Base-by-base conservation (phyloP, 306 rosid species). In the Cucurbita maxima region DNA sequence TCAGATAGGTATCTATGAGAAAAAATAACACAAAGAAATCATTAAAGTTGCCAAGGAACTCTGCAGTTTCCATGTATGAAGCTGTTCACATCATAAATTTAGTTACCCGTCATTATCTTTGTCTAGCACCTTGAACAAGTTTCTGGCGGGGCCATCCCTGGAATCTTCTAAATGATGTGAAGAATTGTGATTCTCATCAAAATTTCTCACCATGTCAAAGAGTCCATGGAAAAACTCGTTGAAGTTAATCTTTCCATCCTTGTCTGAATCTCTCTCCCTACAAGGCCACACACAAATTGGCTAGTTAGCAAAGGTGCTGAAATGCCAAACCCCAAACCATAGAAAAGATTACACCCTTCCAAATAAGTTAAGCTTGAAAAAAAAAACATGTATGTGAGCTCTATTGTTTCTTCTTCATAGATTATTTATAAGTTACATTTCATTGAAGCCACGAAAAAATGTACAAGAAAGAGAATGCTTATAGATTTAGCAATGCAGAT, bases 171-270 rank as follows among this genome's bases (percentile, higher is more conserved):
- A 79, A 68, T 81, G 77, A 72, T 87, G 88, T 13, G 96, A 71
- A 77, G 75, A 57, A 82, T 82, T 86, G 83, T 91, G 95, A 84
- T 40, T 78, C 82, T 94, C 99, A 9, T 89, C 96, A 73, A 86
- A 89, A 86, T 86, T 89, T 80, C 97, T 86, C 75, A 94, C 99
- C 88, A 91, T 83, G 84, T 94, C 99, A 85, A 94, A 94, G 68
- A 94, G 91, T 77, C 99, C 97, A 62, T 91, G 99, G 79, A 91
- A 94, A 84, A 94, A 94, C 81, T 94, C 97, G 70, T 94, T 88
- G 69, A 89, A 94, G 88, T 89, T 91, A 50, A 94, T 58, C 87
- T 88, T 94, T 73, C 89, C 99, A 75, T 94, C 99, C 84, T 76
- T 85, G 77, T 94, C 99, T 0, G 95, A 69, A 77, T 94, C 99